phyloP scores from a whole-genome alignment of 1,284 basidiomycete species.

The Trichosporon faecale region DNA sequence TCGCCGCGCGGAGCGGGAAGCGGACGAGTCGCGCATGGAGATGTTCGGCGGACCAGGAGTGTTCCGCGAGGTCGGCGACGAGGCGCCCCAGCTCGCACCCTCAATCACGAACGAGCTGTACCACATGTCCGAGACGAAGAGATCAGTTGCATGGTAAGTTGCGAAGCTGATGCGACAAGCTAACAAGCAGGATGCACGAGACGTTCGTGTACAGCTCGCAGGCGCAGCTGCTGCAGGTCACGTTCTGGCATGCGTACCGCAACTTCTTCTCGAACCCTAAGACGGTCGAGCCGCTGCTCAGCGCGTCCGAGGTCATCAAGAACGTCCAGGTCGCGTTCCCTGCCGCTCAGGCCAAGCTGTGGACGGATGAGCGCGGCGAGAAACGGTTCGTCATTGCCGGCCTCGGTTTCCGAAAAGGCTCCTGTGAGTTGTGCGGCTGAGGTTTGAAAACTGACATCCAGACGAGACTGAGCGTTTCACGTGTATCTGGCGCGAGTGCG shows the following conservation, averaged over 20 bases:
- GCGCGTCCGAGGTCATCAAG: conserved; percentile 50
- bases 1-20: conserved; percentile 34
- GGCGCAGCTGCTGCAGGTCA: conserved; percentile 47
- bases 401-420: conserved; percentile 42
- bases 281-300: conserved; percentile 41
- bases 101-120: conserved; percentile 35
- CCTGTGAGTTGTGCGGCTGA: conserved; percentile 27
- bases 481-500: conserved; percentile 42
- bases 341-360: conserved; percentile 42
- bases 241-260: conserved; percentile 50
- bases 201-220: conserved; percentile 46
- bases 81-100: conserved; percentile 30
- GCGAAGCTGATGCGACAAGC: background rate
- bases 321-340: conserved; percentile 49
- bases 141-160: conserved; percentile 46
- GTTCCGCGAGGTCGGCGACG: conserved; percentile 36
- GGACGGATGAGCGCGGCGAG: conserved; percentile 35
- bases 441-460: conserved; percentile 18
- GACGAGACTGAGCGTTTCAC: conserved; percentile 40
- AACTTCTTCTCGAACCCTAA: conserved; percentile 44
- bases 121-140: conserved; percentile 40
- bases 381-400: conserved; percentile 50
- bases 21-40: conserved; percentile 36
- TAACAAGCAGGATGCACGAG: conserved; percentile 48
- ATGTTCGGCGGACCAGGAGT: conserved; percentile 29